Conservation (phyloP, 1,284 basidiomycete species). For the Pisolithus thermaeus region DNA sequence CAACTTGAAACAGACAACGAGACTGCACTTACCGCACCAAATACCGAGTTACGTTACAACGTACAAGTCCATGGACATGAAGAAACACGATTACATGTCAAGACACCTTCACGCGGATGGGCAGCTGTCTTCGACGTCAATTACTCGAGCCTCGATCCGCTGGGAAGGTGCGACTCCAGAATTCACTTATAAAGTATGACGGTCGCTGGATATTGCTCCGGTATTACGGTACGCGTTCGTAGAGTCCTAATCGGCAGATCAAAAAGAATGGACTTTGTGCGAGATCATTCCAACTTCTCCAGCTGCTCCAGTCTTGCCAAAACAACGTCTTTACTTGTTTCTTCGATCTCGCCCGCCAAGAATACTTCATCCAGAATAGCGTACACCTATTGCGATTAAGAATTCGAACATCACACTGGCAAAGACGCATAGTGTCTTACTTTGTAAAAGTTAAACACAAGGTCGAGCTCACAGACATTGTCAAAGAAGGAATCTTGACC, state of each 20-base stretch:
- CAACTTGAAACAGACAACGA: too few species aligned
- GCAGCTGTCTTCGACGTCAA: too few species aligned
- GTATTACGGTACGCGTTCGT: neutral
- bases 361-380: slow-evolving; percentile 98
- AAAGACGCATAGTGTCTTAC: slow-evolving; percentile 32
- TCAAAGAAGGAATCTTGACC: slow-evolving; percentile 92
- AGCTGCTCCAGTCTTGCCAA: slow-evolving; percentile 84
- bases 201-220: too few species aligned
- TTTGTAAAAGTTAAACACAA: slow-evolving; percentile 99
- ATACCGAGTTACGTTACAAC: too few species aligned
- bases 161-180: too few species aligned
- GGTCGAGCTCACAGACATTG: slow-evolving; percentile 96
- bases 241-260: slow-evolving; percentile 1
- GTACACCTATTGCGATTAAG: slow-evolving; percentile 61
- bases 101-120: too few species aligned
- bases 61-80: too few species aligned
- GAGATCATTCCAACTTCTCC: slow-evolving; percentile 75
- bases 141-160: too few species aligned
- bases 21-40: too few species aligned
- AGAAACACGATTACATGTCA: too few species aligned
- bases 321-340: slow-evolving; percentile 95
- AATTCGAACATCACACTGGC: neutral
- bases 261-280: neutral
- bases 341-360: slow-evolving; percentile 97
- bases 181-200: too few species aligned